These are phyloP conservation scores for Penicillium sclerotiorum DNA, from an alignment of 2,329 filamentous ascomycete species.

Conservation along the genomic window DNA sequence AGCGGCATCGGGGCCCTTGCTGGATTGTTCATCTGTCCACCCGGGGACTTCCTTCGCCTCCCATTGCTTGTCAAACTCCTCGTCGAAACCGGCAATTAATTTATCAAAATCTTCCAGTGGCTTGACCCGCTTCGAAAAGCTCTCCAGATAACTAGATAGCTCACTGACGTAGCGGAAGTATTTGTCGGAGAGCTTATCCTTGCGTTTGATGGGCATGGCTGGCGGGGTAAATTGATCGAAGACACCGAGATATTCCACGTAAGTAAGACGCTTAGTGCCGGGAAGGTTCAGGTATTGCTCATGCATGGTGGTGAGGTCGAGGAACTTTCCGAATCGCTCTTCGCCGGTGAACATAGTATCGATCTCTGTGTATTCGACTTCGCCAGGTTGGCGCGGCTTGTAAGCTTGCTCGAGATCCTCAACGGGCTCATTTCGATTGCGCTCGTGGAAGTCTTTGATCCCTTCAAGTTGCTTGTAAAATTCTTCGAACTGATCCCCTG, in stretches of 20 bases:
- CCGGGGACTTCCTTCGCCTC: constrained; percentile 74
- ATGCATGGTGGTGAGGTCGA: constrained; percentile 82
- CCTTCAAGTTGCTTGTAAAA: constrained; percentile 84
- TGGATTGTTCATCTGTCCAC: constrained; percentile 65
- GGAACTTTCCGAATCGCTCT: constrained; percentile 88
- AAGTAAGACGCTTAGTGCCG: constrained; percentile 79
- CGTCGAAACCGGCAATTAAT: constrained; percentile 73
- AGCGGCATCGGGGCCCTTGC: constrained; percentile 53
- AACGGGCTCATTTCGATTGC: constrained; percentile 91
- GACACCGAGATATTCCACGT: constrained; percentile 87
- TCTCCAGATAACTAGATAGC: constrained; percentile 80
- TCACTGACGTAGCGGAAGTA: constrained; percentile 89
- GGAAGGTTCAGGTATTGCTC: constrained; percentile 90
- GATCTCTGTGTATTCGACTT: constrained; percentile 70
- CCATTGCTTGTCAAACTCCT: constrained; percentile 85
- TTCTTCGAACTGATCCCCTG: constrained; percentile 82
- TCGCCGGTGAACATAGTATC: constrained; percentile 95
- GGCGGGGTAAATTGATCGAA: constrained; percentile 86
- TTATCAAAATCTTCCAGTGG: constrained; percentile 85
- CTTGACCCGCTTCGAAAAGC: constrained; percentile 79
- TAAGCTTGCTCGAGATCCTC: constrained; percentile 95
- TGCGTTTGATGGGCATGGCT: constrained; percentile 71
- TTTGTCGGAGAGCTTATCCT: constrained; percentile 85
- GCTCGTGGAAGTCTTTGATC: constrained; percentile 83
- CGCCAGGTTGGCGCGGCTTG: constrained; percentile 68